Percentiles rank a stretch among this genome's conserved stretches.
Evolutionary conservation across 305 asterid species (phyloP).

Genomic region (Plantago rigida): DNA sequence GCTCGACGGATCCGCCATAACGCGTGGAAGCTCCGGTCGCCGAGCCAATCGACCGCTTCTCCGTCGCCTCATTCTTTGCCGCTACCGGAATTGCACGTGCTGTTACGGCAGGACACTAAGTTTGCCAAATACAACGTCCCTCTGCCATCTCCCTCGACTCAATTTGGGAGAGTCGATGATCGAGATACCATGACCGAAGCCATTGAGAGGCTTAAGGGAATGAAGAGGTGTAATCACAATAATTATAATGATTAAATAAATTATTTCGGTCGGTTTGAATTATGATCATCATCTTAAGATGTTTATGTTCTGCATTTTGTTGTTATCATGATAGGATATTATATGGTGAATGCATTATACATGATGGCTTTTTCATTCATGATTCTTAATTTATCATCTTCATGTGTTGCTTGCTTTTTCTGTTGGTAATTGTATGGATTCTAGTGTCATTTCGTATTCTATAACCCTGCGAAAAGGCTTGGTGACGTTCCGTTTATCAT

Average conservation of each 20-base stretch:
- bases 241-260: too few relatives aligned
- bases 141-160: conserved; percentile 5
- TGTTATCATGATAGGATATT: background rate
- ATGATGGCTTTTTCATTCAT: too few relatives aligned
- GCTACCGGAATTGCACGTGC: conserved; percentile 11
- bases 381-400: too few relatives aligned
- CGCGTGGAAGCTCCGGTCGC: background rate
- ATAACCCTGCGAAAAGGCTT: too few relatives aligned
- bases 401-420: too few relatives aligned
- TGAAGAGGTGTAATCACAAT: background rate
- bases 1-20: background rate
- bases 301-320: background rate
- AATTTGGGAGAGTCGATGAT: background rate
- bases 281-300: background rate
- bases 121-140: conserved; percentile 7
- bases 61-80: conserved; percentile 14
- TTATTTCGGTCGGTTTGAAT: too few relatives aligned
- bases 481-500: too few relatives aligned
- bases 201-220: background rate
- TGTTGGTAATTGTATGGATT: too few relatives aligned
- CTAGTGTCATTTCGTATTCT: too few relatives aligned
- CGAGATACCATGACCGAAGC: background rate
- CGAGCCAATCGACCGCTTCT: background rate
- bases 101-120: conserved; percentile 1
- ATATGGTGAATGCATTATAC: too few relatives aligned